Percentiles rank a stretch among this genome's conserved stretches.
Conservation (phyloP, 768 basidiomycete species). For the Lactarius indigo region DNA sequence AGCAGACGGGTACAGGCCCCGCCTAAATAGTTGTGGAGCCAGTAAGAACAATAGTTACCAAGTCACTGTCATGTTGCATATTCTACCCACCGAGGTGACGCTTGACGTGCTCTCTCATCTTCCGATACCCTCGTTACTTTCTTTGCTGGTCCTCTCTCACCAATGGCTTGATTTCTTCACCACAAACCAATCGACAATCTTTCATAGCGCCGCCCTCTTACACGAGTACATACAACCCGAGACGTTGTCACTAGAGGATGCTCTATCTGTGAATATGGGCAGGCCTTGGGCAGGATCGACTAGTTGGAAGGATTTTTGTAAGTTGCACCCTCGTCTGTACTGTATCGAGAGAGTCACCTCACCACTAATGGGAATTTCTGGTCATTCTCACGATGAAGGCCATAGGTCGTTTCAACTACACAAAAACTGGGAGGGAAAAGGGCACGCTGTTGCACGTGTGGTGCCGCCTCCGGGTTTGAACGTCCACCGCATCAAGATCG, state of each 20-base stretch:
- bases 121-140: slow-evolving; percentile 42
- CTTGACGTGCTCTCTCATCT: slow-evolving; percentile 50
- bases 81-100: slow-evolving; percentile 56
- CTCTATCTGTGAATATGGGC: slow-evolving; percentile 32
- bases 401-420: slow-evolving; percentile 42
- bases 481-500: slow-evolving; percentile 76
- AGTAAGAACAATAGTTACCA: neutral
- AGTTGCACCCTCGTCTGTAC: slow-evolving; percentile 25
- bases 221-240: slow-evolving; percentile 44
- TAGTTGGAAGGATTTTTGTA: slow-evolving; percentile 64
- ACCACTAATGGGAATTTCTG: neutral
- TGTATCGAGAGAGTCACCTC: neutral
- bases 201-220: slow-evolving; percentile 51
- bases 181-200: slow-evolving; percentile 50
- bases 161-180: slow-evolving; percentile 47
- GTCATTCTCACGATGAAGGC: slow-evolving; percentile 37
- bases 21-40: too few species aligned
- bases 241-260: slow-evolving; percentile 32
- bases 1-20: too few species aligned
- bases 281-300: slow-evolving; percentile 38
- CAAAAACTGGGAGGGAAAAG: slow-evolving; percentile 54
- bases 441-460: slow-evolving; percentile 38
- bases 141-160: slow-evolving; percentile 39
- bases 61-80: slow-evolving; percentile 33
- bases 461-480: slow-evolving; percentile 34